Base-by-base conservation (phyloP, 1,139 yeast species). In the Suhomyces bribrorum region DNA sequence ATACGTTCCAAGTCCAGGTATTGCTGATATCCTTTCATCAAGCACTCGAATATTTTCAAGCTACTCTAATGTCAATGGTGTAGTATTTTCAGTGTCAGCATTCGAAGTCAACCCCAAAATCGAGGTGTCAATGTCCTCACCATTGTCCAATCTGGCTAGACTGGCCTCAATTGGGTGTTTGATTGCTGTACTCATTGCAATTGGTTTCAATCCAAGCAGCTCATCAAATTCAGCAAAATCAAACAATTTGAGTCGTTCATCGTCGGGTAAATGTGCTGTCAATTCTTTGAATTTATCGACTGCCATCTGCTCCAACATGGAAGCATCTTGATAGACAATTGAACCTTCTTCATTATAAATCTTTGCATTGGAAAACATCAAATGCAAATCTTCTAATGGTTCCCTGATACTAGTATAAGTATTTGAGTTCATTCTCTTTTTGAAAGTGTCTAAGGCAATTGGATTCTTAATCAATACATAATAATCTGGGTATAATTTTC, bases 321-420 rank as follows among this genome's bases (percentile, higher is more conserved):
- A 64, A 1, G 97, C 95, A 62, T 89, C 96, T 43, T 79, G 75
- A 52, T 81, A 86, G 13, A 90, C 88, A 43, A 83, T 61, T 2
- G 96, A 86, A 0, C 95, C 96, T 57, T 86, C 96, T 54, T 88
- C 94, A 54, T 90, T 90, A 59, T 88, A 90, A n/a, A 79, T 77
- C 46, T 83, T 74, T 2, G 97, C 97, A 61, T 90, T 90, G 42
- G 77, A 73, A 60, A 86, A 86, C 79, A 90, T 86, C 50, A 82
- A 72, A 48, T 83, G 83, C 41, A 87, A 66, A 55, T 87, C 96
- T 46, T 77, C 85, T 38, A 81, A 62, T 43, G 86, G 76, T 48
- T 84, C 90, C 26, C 77, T 72, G 34, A 83, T 61, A 6, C 67
- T 61, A 18, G 68, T 66, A 54, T 87, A 86, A 6, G 75, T 68